Percentiles rank a stretch among this genome's conserved stretches.
phyloP scores from a whole-genome alignment of 805 yeast species.

The Ogataea paradorogensis region DNA sequence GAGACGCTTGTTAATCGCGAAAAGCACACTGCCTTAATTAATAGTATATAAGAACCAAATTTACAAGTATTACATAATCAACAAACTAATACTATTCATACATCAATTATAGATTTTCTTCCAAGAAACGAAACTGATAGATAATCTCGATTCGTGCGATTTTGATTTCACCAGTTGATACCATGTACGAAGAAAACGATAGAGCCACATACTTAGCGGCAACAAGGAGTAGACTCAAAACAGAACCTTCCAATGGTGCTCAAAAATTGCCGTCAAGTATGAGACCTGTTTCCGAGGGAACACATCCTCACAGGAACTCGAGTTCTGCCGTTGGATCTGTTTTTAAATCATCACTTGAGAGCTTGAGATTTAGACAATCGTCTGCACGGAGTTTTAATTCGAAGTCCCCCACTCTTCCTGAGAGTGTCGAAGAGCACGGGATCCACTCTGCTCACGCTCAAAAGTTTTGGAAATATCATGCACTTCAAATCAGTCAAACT shows the following conservation, averaged over 20 bases:
- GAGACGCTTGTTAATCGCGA: no score
- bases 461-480: slow-evolving; percentile 62
- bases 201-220: slow-evolving; percentile 15
- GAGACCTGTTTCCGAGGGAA: slow-evolving; percentile 1
- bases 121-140: no score
- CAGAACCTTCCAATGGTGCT: neutral
- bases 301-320: neutral
- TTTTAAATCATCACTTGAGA: slow-evolving; percentile 4
- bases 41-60: no score
- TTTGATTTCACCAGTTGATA: no score
- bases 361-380: slow-evolving; percentile 1
- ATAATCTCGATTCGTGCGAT: no score
- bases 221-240: slow-evolving; percentile 9
- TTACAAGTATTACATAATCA: no score
- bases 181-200: slow-evolving; percentile 2
- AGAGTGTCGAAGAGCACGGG: slow-evolving; percentile 1
- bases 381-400: neutral
- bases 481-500: slow-evolving; percentile 45
- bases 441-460: slow-evolving; percentile 7
- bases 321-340: slow-evolving; percentile 4
- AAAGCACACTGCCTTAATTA: no score
- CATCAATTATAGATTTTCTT: no score
- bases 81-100: no score
- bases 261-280: neutral
- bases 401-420: neutral